These are phyloP conservation scores for Thalassiosira oceanica DNA, from an alignment of 352 stramenopile genomes.

Conservation along the genomic window DNA sequence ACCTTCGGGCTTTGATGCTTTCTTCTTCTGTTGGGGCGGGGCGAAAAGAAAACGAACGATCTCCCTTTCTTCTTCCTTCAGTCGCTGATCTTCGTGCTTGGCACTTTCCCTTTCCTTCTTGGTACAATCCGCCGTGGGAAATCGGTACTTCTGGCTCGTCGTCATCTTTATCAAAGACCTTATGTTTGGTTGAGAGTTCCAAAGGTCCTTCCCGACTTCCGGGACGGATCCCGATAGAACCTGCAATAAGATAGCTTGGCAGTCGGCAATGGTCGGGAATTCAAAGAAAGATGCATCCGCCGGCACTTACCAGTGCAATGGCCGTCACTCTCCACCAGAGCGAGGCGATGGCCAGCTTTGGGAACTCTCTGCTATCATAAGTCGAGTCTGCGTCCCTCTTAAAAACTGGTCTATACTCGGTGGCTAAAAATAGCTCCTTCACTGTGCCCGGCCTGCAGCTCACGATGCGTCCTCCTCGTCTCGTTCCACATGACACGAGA, in stretches of 20 bases:
- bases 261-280: neutral
- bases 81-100: slow-evolving; percentile 49
- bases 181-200: slow-evolving; percentile 65
- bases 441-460: slow-evolving; percentile 33
- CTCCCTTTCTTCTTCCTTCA: slow-evolving; percentile 54
- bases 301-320: slow-evolving; percentile 49
- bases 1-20: slow-evolving; percentile 9
- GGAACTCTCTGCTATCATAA: slow-evolving; percentile 5
- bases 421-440: slow-evolving; percentile 61
- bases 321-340: slow-evolving; percentile 70
- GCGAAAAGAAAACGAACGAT: slow-evolving; percentile 71
- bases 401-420: slow-evolving; percentile 45
- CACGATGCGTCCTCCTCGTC: slow-evolving; percentile 18
- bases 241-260: neutral
- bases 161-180: slow-evolving; percentile 73
- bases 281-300: too few species aligned
- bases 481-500: slow-evolving; percentile 48
- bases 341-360: slow-evolving; percentile 15
- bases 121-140: slow-evolving; percentile 73
- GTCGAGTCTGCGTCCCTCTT: neutral
- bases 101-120: slow-evolving; percentile 51
- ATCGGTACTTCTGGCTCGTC: slow-evolving; percentile 68
- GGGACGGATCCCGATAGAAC: neutral
- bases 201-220: slow-evolving; percentile 45
- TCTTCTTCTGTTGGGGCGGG: slow-evolving; percentile 25